Evolutionary conservation across 306 rosid genomes (phyloP), one percentile per base, ranked within the genome.

Genomic region (Sesbania bispinosa): DNA sequence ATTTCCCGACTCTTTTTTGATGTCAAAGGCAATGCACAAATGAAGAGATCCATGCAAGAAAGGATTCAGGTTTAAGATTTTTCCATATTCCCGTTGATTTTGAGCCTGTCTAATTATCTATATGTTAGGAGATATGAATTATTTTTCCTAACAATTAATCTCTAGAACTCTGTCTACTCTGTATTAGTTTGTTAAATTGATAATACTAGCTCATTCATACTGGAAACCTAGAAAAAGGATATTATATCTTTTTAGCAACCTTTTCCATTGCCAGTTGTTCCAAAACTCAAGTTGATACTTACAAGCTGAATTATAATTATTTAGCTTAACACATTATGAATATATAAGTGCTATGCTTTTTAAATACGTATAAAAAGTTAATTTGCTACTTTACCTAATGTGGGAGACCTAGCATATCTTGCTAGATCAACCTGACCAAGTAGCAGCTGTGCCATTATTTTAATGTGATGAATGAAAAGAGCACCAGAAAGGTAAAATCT

Each of bases 1-100:
- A 75, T 94, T 48, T 87, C 96, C 43, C 85, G 97, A 52, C 84
- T 90, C 73, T 90, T 94, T 83, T 94, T 89, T 79, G 99, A 94
- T 81, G 83, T 83, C 72, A 91, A 69, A 82, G 81, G 72, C 72
- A 94, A 83, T 63, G 50, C 39, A 46, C 85, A 59, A 33, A 59
- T 90, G 70, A 86, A 79, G 75, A 85, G 64, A 82, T 83, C 94
- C 69, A 11, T 90, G 9, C 89, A 89, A 79, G 82, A 80, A 67
- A 89, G 86, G 73, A 78, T 94, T 82, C 97, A 94, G 97, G 99
- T 94, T 29, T 39, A 18, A 61, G 52, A 59, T 62, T 62, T 80
- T 67, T 27, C 53, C 54, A 14, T 19, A 20, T 67, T 68, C 67
- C 71, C 13, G 78, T 23, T 70, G 29, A 61, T 41, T 66, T 38